These are phyloP conservation scores for Candida palmyrensis DNA, from an alignment of 805 yeast species.

Conservation along the genomic window DNA sequence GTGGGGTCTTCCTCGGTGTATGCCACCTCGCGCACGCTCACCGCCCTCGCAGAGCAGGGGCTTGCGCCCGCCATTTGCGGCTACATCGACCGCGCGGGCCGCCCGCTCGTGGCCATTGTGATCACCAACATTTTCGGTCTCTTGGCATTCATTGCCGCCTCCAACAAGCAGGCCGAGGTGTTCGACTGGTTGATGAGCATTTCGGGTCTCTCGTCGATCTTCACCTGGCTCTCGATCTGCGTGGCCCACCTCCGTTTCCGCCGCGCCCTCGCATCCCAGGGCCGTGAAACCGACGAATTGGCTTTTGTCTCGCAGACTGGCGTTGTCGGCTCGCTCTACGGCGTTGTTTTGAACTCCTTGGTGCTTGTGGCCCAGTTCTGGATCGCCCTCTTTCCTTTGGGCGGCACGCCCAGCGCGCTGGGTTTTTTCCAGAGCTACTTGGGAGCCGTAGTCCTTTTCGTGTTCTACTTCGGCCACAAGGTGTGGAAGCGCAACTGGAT, in stretches of 20 bases:
- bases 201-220: slow-evolving; percentile 43
- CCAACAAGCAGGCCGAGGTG: slow-evolving; percentile 30
- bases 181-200: slow-evolving; percentile 47
- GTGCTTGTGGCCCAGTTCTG: slow-evolving; percentile 77
- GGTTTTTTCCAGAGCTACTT: slow-evolving; percentile 63
- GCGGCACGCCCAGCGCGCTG: slow-evolving; percentile 45
- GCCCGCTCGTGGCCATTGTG: slow-evolving; percentile 43
- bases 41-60: slow-evolving; percentile 41
- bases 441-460: slow-evolving; percentile 58
- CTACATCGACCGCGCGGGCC: slow-evolving; percentile 45
- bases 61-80: slow-evolving; percentile 40
- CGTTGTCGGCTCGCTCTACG: slow-evolving; percentile 60
- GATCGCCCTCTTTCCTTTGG: slow-evolving; percentile 72
- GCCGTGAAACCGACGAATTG: slow-evolving; percentile 64
- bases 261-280: slow-evolving; percentile 58
- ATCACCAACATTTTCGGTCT: slow-evolving; percentile 38
- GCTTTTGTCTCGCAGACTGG: slow-evolving; percentile 67
- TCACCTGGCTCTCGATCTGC: slow-evolving; percentile 48
- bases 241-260: slow-evolving; percentile 45
- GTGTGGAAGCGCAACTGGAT: slow-evolving; percentile 38
- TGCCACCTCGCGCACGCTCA: slow-evolving; percentile 39
- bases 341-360: slow-evolving; percentile 50
- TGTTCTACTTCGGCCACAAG: slow-evolving; percentile 55
- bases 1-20: slow-evolving; percentile 40
- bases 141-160: slow-evolving; percentile 42